Evolutionary conservation across 1,284 basidiomycete species (phyloP).

Genomic region (Naganishia sp.): DNA sequence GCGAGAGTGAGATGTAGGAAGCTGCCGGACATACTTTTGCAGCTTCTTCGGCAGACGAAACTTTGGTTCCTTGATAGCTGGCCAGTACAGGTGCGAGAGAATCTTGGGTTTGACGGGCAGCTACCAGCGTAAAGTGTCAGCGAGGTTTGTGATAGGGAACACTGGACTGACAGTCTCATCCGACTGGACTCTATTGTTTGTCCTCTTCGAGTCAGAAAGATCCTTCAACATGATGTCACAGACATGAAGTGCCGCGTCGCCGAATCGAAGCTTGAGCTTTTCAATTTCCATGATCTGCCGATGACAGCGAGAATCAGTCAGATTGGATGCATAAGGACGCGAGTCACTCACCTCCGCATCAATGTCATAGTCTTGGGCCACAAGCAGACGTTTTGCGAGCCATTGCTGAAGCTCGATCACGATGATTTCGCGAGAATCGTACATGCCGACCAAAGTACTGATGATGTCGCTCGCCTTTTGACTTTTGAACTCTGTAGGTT

Average conservation of each 20-base stretch:
- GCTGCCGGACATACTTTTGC: conserved; percentile 60
- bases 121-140: conserved; percentile 48
- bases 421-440: conserved; percentile 90
- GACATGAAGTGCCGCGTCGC: conserved; percentile 81
- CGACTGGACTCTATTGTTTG: conserved; percentile 77
- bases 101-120: conserved; percentile 78
- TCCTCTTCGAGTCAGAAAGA: conserved; percentile 86
- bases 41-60: conserved; percentile 82
- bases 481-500: conserved; percentile 72
- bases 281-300: conserved; percentile 81
- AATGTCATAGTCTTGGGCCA: conserved; percentile 73
- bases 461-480: conserved; percentile 87
- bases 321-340: background rate
- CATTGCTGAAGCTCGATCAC: conserved; percentile 88
- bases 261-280: conserved; percentile 88
- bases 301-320: background rate
- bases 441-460: conserved; percentile 91
- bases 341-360: conserved; percentile 70
- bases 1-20: conserved; percentile 3
- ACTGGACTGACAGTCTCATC: conserved; percentile 62
- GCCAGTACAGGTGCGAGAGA: conserved; percentile 93
- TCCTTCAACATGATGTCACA: conserved; percentile 97
- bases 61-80: conserved; percentile 69
- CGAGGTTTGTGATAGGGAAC: conserved; percentile 2
- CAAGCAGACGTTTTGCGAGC: conserved; percentile 77